Evolutionary conservation across 2,329 filamentous ascomycete species (phyloP).

Genomic region (Cercospora berteroae): DNA sequence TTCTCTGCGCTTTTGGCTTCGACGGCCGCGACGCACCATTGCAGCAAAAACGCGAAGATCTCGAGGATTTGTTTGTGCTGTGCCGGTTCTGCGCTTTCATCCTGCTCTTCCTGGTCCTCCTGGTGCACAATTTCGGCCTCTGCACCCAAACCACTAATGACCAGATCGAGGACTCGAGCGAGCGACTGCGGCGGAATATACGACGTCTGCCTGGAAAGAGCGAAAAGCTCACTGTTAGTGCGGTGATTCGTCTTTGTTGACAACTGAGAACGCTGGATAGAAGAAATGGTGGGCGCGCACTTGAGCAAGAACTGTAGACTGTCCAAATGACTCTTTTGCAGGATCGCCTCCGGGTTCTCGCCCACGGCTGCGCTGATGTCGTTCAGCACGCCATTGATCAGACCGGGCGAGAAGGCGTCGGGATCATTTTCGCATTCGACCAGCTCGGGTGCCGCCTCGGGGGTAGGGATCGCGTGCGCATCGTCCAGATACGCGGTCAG

Average conservation of each 20-base stretch:
- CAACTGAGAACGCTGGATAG: conserved; percentile 32
- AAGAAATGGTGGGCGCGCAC: conserved; percentile 66
- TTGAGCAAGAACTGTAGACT: conserved; percentile 94
- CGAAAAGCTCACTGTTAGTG: conserved; percentile 62
- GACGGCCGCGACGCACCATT: conserved; percentile 93
- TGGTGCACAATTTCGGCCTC: conserved; percentile 82
- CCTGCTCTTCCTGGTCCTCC: conserved; percentile 82
- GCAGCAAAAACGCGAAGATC: conserved; percentile 87
- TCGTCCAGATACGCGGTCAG: conserved; percentile 97
- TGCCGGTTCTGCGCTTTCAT: conserved; percentile 40
- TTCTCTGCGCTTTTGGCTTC: conserved; percentile 88
- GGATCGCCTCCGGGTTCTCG: conserved; percentile 85
- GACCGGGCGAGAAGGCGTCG: conserved; percentile 71
- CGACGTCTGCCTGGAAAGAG: conserved; percentile 71
- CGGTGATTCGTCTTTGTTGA: conserved; percentile 39
- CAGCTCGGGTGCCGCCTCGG: conserved; percentile 78
- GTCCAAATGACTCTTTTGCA: conserved; percentile 76
- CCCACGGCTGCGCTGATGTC: conserved; percentile 89
- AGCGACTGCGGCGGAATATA: conserved; percentile 77
- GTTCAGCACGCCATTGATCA: conserved; percentile 84
- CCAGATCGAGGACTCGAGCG: conserved; percentile 85
- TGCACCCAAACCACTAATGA: conserved; percentile 69
- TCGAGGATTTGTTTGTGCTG: conserved; percentile 91
- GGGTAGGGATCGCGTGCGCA: conserved; percentile 75
- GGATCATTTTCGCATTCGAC: conserved; percentile 91